phyloP scores from a whole-genome alignment of 345 rosid genomes.

The Erucastrum elatum region DNA sequence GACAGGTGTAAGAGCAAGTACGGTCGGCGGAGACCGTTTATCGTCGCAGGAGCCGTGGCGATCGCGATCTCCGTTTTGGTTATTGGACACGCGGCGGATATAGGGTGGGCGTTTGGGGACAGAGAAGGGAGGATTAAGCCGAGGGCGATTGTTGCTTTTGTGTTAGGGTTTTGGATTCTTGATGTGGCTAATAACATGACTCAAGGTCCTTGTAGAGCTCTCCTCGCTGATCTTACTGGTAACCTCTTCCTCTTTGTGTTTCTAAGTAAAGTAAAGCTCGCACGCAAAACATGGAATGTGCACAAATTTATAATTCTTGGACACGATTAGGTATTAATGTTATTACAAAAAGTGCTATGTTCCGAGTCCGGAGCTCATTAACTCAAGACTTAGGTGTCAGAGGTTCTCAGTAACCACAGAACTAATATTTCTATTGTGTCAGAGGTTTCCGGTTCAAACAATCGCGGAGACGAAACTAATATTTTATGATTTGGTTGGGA shows the following conservation, averaged over 20 bases:
- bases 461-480: too few species aligned
- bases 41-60: conserved; percentile 57
- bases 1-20: conserved; percentile 82
- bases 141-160: conserved; percentile 69
- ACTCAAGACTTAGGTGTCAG: too few species aligned
- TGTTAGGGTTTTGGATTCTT: conserved; percentile 92
- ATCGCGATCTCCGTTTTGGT: conserved; percentile 63
- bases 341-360: too few species aligned
- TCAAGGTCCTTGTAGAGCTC: conserved; percentile 96
- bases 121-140: conserved; percentile 51
- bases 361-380: too few species aligned
- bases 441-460: too few species aligned
- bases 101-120: conserved; percentile 89
- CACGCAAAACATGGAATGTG: not conserved
- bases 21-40: conserved; percentile 93
- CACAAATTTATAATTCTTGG: not conserved
- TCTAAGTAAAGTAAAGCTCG: not conserved
- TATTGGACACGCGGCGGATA: conserved; percentile 83
- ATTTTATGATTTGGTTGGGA: too few species aligned
- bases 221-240: conserved; percentile 97
- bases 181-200: conserved; percentile 92
- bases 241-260: conserved; percentile 8
- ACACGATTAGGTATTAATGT: not conserved
- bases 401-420: too few species aligned
- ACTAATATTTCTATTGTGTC: too few species aligned